Base-by-base conservation (phyloP, 202 grass and related monocot genomes). In the Saccharum hybrid region DNA sequence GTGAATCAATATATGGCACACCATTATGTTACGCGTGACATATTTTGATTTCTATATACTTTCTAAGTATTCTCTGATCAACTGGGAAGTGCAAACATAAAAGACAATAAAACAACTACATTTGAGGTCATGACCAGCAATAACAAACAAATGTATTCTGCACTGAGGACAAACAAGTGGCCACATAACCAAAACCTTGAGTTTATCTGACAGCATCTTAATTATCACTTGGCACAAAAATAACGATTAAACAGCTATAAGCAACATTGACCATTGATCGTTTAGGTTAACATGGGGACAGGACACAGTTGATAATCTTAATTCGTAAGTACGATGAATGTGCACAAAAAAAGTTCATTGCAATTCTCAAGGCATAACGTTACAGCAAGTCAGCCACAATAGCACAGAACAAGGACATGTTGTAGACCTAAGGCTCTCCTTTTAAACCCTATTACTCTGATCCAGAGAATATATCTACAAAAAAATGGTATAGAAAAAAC, bases 401-500 rank as follows among this genome's bases (percentile, higher is more conserved):
- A 76, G 22, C 46, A 70, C 16, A 74, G 40, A 49, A 68, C 31
- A 76, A 30, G 43, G 15, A 76, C 56, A 85, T 57, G n/a, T 3
- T 71, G 19, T 45, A 59, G 65, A 65, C 68, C 15, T 23, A 56
- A 75, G 22, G 28, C 10, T 36, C 3, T 77, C 7, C 42, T 64
- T 51, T 66, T 18, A 22, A 78, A 67, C 21, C 10, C 7, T 68
- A 79, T 16, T 77, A 72, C 66, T 46, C 60, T 3, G 28, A 26
- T n/a, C 26, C 2, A 21, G 10, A 18, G 48, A 78, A 39, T 49
- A 86, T 45, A 38, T 26, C 42, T 14, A 81, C 11, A 52, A 62
- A 81, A 84, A 77, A 84, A 0, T 12, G 76, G 34, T 36, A 84
- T 34, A 1, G 38, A 30, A 33, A 84, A 84, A 74, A 85, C 68